phyloP scores from a whole-genome alignment of 2,329 filamentous ascomycete species.

The Botryotinia narcissicola region DNA sequence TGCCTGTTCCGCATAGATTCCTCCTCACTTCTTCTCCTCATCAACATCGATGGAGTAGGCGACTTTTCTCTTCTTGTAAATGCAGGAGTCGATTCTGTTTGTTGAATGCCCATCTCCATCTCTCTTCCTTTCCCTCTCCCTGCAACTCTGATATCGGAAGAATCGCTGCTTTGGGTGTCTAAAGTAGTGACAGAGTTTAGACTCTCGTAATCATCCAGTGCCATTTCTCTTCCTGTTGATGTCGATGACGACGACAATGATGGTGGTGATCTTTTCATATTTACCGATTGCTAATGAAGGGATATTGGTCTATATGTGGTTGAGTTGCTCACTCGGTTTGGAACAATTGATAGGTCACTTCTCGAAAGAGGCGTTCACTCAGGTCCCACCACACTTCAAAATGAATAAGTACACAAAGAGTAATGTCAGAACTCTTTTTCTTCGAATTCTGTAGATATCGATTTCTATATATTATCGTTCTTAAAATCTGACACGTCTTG shows the following conservation, averaged over 20 bases:
- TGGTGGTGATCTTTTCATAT: slow-evolving; percentile 2
- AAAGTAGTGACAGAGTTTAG: slow-evolving; percentile 6
- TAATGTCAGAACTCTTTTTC: slow-evolving; percentile 1
- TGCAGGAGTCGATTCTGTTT: not conserved
- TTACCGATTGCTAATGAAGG: not conserved
- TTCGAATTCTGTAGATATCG: not conserved
- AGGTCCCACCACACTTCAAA: not conserved
- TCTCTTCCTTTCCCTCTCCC: not conserved
- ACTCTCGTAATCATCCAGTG: slow-evolving; percentile 9
- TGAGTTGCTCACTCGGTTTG: not conserved
- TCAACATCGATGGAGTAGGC: slow-evolving; percentile 11
- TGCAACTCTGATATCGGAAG: not conserved
- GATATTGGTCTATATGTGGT: not conserved
- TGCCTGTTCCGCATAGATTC: not conserved
- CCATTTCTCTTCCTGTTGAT: not conserved
- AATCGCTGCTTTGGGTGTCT: not conserved
- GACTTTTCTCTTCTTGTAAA: slow-evolving; percentile 1
- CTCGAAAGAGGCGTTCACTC: not conserved
- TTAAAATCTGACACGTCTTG: not conserved
- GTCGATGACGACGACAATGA: not conserved
- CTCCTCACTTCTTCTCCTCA: not conserved
- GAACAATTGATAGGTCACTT: not conserved
- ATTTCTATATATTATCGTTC: not conserved
- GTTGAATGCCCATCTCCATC: not conserved
- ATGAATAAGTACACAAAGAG: not conserved